Conservation (phyloP, 2,329 filamentous ascomycete species). For the Huntiella abstrusa region DNA sequence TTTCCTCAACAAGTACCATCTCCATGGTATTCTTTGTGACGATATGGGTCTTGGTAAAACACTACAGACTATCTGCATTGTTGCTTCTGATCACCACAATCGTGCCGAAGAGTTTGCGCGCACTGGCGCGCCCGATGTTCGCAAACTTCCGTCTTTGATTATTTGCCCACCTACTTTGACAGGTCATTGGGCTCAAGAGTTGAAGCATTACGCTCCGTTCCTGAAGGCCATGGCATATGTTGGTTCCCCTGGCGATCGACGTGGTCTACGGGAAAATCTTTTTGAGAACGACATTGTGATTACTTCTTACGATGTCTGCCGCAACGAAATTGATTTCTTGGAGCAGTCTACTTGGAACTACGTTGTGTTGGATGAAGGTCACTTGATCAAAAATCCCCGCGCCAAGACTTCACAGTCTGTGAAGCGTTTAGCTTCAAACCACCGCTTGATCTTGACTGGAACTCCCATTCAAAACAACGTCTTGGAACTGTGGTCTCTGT, state of each 20-base stretch:
- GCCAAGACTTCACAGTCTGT: slow-evolving; percentile 90
- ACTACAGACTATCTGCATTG: slow-evolving; percentile 90
- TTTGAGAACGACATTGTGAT: slow-evolving; percentile 78
- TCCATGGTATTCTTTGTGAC: slow-evolving; percentile 95
- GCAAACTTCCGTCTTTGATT: slow-evolving; percentile 74
- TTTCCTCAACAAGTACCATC: slow-evolving; percentile 93
- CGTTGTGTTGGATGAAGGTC: slow-evolving; percentile 88
- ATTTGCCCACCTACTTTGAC: slow-evolving; percentile 92
- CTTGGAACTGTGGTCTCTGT: slow-evolving; percentile 88
- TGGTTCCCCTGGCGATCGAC: slow-evolving; percentile 66
- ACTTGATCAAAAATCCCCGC: slow-evolving; percentile 96
- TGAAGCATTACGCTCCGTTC: slow-evolving; percentile 90
- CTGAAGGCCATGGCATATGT: slow-evolving; percentile 79
- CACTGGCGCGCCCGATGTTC: slow-evolving; percentile 58
- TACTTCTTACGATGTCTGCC: slow-evolving; percentile 93
- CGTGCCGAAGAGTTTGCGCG: slow-evolving; percentile 77
- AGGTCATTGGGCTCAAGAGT: slow-evolving; percentile 97
- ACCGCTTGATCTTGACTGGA: slow-evolving; percentile 86
- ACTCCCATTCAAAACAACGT: slow-evolving; percentile 98
- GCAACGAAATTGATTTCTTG: slow-evolving; percentile 81
- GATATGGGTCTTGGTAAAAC: slow-evolving; percentile 99
- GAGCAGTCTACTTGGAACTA: slow-evolving; percentile 87
- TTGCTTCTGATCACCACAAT: slow-evolving; percentile 90
- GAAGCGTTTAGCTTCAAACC: slow-evolving; percentile 76
- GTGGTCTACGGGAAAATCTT: slow-evolving; percentile 48